A percentile compares a stretch with the other conserved stretches of the same genome.
phyloP scores from a whole-genome alignment of 2,329 filamentous ascomycete genomes.

The Fusarium sp. region DNA sequence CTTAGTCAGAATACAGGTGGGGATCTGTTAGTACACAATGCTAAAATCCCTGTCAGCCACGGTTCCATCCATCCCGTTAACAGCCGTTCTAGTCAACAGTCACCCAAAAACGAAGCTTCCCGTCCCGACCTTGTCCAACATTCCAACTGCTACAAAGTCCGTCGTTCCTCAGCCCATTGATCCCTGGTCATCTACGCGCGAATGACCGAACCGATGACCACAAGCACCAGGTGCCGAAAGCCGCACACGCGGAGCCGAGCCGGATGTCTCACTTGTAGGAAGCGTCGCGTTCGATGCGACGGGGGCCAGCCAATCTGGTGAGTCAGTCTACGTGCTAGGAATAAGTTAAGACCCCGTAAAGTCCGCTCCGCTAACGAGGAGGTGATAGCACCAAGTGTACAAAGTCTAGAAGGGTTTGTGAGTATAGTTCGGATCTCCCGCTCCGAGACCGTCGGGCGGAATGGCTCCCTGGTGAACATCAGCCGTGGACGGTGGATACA shows the following conservation, averaged over 20 bases:
- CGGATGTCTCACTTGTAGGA: conserved; percentile 39
- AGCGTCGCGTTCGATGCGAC: conserved; percentile 40
- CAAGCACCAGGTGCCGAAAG: conserved; percentile 22
- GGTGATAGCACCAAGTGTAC: conserved; percentile 26
- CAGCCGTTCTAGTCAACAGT: not conserved
- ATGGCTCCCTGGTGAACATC: conserved; percentile 39
- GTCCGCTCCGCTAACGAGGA: not conserved
- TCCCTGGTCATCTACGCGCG: not conserved
- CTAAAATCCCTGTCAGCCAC: not conserved
- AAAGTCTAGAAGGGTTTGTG: conserved; percentile 22
- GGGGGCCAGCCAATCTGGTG: conserved; percentile 36
- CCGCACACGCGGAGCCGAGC: conserved; percentile 38
- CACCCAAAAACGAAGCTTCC: not conserved
- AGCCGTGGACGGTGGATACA: conserved; percentile 29
- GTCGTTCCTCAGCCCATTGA: not conserved
- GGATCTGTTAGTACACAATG: not conserved
- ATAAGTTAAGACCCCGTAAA: not conserved
- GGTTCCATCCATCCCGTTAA: not conserved
- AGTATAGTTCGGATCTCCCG: conserved; percentile 32
- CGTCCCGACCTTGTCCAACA: not conserved
- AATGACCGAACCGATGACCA: not conserved
- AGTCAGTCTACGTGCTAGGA: conserved; percentile 2
- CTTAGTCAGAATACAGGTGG: accelerated
- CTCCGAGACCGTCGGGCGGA: conserved; percentile 39
- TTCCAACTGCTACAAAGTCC: not conserved